Evolutionary conservation across 441 rosid species (phyloP).

Genomic region (Raphanus hybrid): DNA sequence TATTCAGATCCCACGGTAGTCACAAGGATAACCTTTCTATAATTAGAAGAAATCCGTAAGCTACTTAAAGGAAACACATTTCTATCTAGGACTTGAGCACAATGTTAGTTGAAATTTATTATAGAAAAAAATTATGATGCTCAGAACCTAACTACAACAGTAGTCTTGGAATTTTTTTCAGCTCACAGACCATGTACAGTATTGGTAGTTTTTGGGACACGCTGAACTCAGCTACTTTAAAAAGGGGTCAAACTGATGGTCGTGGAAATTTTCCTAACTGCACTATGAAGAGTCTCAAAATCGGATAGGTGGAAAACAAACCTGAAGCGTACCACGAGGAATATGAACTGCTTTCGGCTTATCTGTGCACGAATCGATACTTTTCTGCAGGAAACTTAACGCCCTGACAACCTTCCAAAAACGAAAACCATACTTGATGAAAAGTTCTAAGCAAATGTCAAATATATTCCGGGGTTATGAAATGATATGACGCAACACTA

Average conservation of each 20-base stretch:
- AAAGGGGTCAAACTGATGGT: background rate
- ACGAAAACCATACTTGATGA: slow-evolving; percentile 27
- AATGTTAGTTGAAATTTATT: slow-evolving; percentile 1
- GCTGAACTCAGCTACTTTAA: background rate
- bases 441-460: background rate
- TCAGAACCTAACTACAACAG: slow-evolving; percentile 8
- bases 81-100: slow-evolving; percentile 7
- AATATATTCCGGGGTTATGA: background rate
- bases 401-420: slow-evolving; percentile 90
- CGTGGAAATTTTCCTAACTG: background rate
- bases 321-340: slow-evolving; percentile 99
- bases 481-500: background rate
- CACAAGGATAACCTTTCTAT: no score
- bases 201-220: background rate
- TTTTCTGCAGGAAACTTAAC: slow-evolving; percentile 65
- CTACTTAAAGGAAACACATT: background rate
- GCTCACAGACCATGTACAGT: slow-evolving; percentile 7
- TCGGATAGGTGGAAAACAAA: slow-evolving; percentile 51
- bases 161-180: background rate
- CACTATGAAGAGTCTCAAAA: slow-evolving; percentile 21
- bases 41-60: no score
- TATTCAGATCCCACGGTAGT: no score
- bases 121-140: background rate
- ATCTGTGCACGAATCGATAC: slow-evolving; percentile 53
- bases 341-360: slow-evolving; percentile 77